Evolutionary conservation across 495 filamentous ascomycete species (phyloP), one percentile per base, ranked within the genome.

Genomic region (Aspergillus egyptiacus): DNA sequence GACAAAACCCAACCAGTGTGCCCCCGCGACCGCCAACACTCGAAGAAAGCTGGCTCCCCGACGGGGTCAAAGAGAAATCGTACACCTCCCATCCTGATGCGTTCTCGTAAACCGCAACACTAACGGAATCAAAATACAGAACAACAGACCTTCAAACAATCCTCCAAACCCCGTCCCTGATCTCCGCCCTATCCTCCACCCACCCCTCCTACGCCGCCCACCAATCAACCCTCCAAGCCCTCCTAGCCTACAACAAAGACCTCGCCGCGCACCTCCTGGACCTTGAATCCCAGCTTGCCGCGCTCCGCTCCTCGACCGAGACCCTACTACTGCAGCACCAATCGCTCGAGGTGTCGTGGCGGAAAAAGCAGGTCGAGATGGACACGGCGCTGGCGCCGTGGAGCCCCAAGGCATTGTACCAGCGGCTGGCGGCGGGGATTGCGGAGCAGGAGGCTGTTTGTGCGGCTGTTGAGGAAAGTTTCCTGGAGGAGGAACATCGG

Each of bases 271-370:
- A 91, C 61, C 62, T 87, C 7, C 66, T 79, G n/a, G 79, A 84
- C 11, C 78, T 87, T 14, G 69, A 79, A 33, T 59, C 74, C 5
- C 81, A 74, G 32, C 74, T 96, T 17, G 63, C 69, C 2, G 70
- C 76, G 47, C 76, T 84, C 24, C 85, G 89, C 48, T 70, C 75
- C 17, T 67, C 69, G 6, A 83, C 86, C 0, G 88, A 96, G 63
- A 80, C 84, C 2, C 85, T 90, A 40, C 80, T 98, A 2, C 79
- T 97, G 1, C 76, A 82, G 2, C 80, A 91, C 15, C 85, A 88
- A 58, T 88, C 86, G 5, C 81, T 96, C 2, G 93, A 96, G 61
- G 82, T 87, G n/a, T 81, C 85, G 48, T 96, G 93, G 89, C 81
- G 85, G 33, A 77, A 82, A 37, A 95, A 94, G 63, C 87, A 96